These are phyloP conservation scores for Paspalum vaginatum DNA, from an alignment of 176 grass and related monocot species.

Conservation along the genomic window DNA sequence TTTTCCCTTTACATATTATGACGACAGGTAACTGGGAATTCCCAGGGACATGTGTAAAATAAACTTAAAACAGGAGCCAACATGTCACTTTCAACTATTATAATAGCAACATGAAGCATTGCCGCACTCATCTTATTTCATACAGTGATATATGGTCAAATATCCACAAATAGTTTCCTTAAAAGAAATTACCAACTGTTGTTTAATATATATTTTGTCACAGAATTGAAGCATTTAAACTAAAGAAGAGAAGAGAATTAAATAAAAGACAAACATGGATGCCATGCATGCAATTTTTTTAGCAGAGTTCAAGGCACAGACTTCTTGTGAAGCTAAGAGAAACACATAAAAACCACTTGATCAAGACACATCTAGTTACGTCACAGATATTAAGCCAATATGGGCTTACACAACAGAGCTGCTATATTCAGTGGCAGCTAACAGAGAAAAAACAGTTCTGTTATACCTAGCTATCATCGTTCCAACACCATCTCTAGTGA, in stretches of 20 bases:
- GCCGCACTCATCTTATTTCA: not conserved
- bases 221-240: slow-evolving; percentile 5
- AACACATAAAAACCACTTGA: not conserved
- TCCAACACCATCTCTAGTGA: slow-evolving; percentile 90
- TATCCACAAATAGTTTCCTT: not conserved
- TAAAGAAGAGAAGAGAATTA: not conserved
- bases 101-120: not conserved
- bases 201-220: slow-evolving; percentile 20
- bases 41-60: not conserved
- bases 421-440: slow-evolving; percentile 12
- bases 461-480: slow-evolving; percentile 93
- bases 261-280: slow-evolving; percentile 9
- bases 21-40: not conserved
- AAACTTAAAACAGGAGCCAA: not conserved
- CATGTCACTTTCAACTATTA: not conserved
- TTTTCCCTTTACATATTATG: not conserved
- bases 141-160: not conserved
- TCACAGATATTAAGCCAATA: slow-evolving; percentile 3
- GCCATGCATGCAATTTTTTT: not conserved
- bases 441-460: not conserved
- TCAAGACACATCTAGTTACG: slow-evolving; percentile 18
- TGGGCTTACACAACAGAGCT: slow-evolving; percentile 19
- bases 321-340: slow-evolving; percentile 15
- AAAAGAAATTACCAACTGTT: not conserved
- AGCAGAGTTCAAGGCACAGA: not conserved